Percentiles rank a stretch among this genome's conserved stretches.
These are phyloP conservation scores for Chalciporus piperatus DNA, from an alignment of 768 basidiomycete species.

Conservation along the genomic window DNA sequence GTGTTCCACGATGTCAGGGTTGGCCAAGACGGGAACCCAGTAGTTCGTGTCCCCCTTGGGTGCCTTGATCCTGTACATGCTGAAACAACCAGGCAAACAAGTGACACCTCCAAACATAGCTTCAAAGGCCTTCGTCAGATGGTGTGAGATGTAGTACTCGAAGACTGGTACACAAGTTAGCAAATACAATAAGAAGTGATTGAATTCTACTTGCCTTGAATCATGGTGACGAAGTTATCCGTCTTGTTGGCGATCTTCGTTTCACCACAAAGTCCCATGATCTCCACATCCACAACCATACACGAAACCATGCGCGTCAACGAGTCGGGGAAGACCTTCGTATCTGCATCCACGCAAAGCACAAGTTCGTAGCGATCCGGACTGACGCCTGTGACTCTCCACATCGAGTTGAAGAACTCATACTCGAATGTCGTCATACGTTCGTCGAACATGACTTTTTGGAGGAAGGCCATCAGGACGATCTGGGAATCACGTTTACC, in stretches of 20 bases:
- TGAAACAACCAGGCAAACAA: constrained; percentile 98
- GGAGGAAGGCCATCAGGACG: constrained; percentile 94
- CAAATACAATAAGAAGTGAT: background rate
- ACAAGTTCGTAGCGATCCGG: constrained; percentile 96
- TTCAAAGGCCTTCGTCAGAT: constrained; percentile 98
- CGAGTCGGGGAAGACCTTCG: constrained; percentile 98
- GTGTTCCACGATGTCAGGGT: constrained; percentile 97
- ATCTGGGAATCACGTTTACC: constrained; percentile 99
- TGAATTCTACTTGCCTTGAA: constrained; percentile 75
- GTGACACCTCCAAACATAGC: constrained; percentile 99
- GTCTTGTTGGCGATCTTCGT: constrained; percentile 99
- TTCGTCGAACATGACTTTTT: constrained; percentile 99
- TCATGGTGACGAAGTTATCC: constrained; percentile 99
- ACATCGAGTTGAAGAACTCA: constrained; percentile 98
- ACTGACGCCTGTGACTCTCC: constrained; percentile 92
- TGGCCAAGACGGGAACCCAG: constrained; percentile 98
- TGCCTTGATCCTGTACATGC: constrained; percentile 99
- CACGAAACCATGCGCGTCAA: constrained; percentile 93
- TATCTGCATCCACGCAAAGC: constrained; percentile 96
- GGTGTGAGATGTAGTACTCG: constrained; percentile 99
- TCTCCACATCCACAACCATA: constrained; percentile 95
- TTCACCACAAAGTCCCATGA: constrained; percentile 99
- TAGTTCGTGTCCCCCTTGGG: constrained; percentile 95
- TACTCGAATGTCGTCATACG: constrained; percentile 99
- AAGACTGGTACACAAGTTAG: constrained; percentile 61